Percentiles rank a stretch among this genome's conserved stretches.
phyloP scores from a whole-genome alignment of 306 rosid species.

The Casuarina cunninghamiana region DNA sequence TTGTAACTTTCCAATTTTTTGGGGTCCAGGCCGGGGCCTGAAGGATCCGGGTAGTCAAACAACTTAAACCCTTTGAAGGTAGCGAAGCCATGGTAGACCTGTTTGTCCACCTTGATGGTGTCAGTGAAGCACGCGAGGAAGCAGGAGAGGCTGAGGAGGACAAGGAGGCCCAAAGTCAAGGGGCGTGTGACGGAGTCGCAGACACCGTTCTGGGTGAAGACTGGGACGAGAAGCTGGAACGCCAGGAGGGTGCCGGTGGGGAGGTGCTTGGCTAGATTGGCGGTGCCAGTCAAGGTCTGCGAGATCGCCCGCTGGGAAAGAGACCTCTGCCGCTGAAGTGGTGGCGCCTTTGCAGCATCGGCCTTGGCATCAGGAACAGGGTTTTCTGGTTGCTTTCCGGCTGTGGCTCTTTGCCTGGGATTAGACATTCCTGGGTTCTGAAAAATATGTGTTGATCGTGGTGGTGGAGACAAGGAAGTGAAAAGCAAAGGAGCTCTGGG shows the following conservation, averaged over 20 bases:
- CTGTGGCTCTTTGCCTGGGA: conserved; percentile 28
- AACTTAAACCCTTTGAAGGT: conserved; percentile 55
- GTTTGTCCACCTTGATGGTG: conserved; percentile 48
- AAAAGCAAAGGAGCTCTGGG: no score
- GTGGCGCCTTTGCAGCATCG: conserved; percentile 2
- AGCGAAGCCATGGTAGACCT: conserved; percentile 63
- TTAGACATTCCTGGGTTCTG: conserved; percentile 8
- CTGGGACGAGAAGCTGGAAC: conserved; percentile 61
- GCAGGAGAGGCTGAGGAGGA: conserved; percentile 48
- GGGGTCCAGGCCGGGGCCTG: conserved; percentile 18
- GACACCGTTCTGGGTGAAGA: conserved; percentile 62
- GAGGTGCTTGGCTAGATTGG: conserved; percentile 69
- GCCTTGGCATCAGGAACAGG: background rate
- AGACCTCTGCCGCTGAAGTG: background rate
- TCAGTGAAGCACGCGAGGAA: conserved; percentile 63
- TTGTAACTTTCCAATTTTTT: background rate
- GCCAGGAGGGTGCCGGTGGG: conserved; percentile 75
- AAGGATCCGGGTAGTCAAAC: conserved; percentile 41
- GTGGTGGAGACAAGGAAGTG: no score
- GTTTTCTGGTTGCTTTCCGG: conserved; percentile 19
- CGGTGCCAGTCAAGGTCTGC: conserved; percentile 47
- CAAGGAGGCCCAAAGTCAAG: conserved; percentile 39
- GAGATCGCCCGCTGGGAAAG: conserved; percentile 38
- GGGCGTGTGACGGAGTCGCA: conserved; percentile 61
- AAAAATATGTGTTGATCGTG: background rate